phyloP scores from a whole-genome alignment of 169 alveolate species.

The Plasmodium falciparum region DNA sequence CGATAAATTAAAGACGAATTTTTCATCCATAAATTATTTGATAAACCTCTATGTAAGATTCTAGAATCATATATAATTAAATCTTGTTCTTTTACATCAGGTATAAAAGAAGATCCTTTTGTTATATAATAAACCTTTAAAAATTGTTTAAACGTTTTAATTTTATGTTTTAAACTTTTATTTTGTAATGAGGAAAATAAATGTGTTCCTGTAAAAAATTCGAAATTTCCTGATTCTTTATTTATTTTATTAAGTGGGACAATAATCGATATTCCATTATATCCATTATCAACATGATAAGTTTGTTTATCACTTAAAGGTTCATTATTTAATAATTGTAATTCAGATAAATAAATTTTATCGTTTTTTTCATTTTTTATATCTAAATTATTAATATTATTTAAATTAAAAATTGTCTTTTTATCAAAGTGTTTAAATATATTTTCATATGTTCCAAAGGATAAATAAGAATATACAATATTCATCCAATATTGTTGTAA shows the following conservation, averaged over 20 bases:
- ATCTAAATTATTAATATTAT: slow-evolving; percentile 18
- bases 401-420: slow-evolving; percentile 14
- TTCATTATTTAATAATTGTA: slow-evolving; percentile 62
- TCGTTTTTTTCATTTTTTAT: slow-evolving; percentile 24
- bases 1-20: slow-evolving; percentile 68
- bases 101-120: slow-evolving; percentile 55
- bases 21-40: slow-evolving; percentile 68
- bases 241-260: slow-evolving; percentile 48
- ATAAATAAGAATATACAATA: slow-evolving; percentile 38
- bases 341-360: slow-evolving; percentile 54
- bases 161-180: slow-evolving; percentile 17
- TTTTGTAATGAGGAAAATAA: slow-evolving; percentile 49
- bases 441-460: slow-evolving; percentile 51
- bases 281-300: slow-evolving; percentile 69
- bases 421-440: slow-evolving; percentile 9
- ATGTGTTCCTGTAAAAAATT: slow-evolving; percentile 70
- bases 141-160: slow-evolving; percentile 33
- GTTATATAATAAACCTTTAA: slow-evolving; percentile 47
- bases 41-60: slow-evolving; percentile 62
- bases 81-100: slow-evolving; percentile 51
- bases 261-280: slow-evolving; percentile 44
- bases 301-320: slow-evolving; percentile 63
- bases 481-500: slow-evolving; percentile 69
- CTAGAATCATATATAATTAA: slow-evolving; percentile 58
- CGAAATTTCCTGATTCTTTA: slow-evolving; percentile 68